Evolutionary conservation across 352 stramenopile genomes (phyloP), one percentile per base, ranked within the genome.

Genomic region (Pythium chondricola): DNA sequence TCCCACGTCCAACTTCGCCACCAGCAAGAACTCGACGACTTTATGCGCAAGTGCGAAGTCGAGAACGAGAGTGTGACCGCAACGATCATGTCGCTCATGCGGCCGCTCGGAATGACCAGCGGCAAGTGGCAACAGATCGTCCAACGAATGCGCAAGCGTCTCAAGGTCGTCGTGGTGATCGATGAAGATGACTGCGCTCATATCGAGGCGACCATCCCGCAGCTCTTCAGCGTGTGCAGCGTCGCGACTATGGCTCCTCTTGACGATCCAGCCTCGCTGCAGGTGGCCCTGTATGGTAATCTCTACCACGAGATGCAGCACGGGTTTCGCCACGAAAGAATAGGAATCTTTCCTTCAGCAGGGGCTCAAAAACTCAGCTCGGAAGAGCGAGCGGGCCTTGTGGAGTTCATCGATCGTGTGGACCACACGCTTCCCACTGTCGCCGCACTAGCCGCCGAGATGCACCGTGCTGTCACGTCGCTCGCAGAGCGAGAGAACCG

Each of bases 11-110:
- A 85, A 48, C 57, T 88, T 0, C 68, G 71, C 5, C 69, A 74
- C 49, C 71, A 88, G 25, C 76, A 88, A 20, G 72, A 88, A 24
- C 59, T 52, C 6, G 76, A 88, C 17, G 76, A 88, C 36, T 70
- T 79, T 32, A 32, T 69, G 17, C 65, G 76, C 4, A 56, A 59
- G 31, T 69, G 71, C 11, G 74, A 88, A 57, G 76, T 88, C 5
- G 76, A 88, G 43, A 88, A 66, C 10, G 76, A 88, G 53, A 86
- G 68, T 24, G 63, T 86, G 7, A 80, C 71, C 6, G 67, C 74
- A 4, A 88, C 70, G 3, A 82, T 88, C 56, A 88, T 88, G 76
- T 78, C 76, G 10, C 52, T 88, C 10, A 88, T 83, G 48, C 67
- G 76, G 17, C 76, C 76, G 11, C 52, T 88, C 1, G 76, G 76